Conservation (phyloP, 495 filamentous ascomycete genomes). For the Talaromyces liani region DNA sequence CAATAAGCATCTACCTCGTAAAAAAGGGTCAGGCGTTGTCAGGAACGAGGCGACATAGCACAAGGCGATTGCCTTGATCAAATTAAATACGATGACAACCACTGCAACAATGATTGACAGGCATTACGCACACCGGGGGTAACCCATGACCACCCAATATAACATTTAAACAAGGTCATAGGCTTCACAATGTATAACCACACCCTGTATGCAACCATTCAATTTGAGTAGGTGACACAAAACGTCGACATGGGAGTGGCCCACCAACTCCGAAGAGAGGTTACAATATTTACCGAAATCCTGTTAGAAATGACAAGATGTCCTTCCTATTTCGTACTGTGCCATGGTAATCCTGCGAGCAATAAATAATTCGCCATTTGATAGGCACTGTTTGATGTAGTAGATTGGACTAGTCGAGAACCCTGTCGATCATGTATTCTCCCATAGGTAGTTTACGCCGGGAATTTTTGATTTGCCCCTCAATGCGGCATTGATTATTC, state of each 20-base stretch:
- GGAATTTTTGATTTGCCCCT: neutral
- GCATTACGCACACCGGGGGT: neutral
- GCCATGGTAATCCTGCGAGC: neutral
- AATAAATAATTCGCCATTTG: neutral
- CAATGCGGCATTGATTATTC: neutral
- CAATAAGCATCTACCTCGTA: no score
- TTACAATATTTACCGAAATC: neutral
- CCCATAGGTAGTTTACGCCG: neutral
- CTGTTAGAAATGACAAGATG: neutral
- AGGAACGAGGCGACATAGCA: no score
- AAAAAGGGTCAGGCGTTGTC: no score
- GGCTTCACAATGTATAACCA: neutral
- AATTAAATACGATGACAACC: no score
- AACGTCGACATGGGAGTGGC: neutral
- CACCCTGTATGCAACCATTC: neutral
- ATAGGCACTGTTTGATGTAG: neutral
- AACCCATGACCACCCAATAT: neutral
- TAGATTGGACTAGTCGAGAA: neutral
- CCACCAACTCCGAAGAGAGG: neutral
- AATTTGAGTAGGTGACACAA: neutral
- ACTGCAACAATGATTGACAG: neutral
- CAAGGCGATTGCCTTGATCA: no score
- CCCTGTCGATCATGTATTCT: neutral
- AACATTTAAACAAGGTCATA: neutral
- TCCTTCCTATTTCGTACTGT: neutral